These are phyloP conservation scores for Populus alba DNA, from an alignment of 345 rosid genomes.

Conservation along the genomic window DNA sequence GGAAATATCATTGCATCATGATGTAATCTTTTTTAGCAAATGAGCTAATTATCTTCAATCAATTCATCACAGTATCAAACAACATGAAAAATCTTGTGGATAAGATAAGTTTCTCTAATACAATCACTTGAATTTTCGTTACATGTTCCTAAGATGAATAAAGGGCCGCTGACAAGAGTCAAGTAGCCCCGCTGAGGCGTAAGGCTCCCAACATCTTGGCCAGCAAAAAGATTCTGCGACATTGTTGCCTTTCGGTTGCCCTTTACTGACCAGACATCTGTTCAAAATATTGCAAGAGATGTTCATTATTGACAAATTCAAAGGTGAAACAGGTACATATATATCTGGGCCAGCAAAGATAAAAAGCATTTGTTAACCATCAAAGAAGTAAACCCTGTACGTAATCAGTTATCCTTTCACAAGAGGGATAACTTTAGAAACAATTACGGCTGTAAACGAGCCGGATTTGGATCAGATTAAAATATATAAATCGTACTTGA, in stretches of 20 bases:
- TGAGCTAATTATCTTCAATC: neutral
- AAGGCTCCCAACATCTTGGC: neutral
- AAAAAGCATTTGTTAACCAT: constrained; percentile 16
- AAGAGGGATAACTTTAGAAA: neutral
- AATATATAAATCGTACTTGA: too few relatives aligned
- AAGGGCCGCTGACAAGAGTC: neutral
- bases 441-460: too few relatives aligned
- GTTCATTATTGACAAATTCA: constrained; percentile 19
- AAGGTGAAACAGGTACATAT: neutral
- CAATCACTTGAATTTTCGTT: neutral
- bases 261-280: constrained; percentile 22
- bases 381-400: constrained; percentile 17
- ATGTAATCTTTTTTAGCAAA: neutral
- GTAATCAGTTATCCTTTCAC: constrained; percentile 11
- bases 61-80: neutral
- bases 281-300: constrained; percentile 20
- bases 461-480: too few relatives aligned
- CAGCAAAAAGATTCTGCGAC: constrained; percentile 22
- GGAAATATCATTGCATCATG: neutral
- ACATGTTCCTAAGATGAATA: neutral
- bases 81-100: neutral
- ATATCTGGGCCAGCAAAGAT: neutral
- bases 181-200: neutral
- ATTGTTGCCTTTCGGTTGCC: constrained; percentile 27
- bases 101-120: neutral